Evolutionary conservation across 225 moss, liverwort and hornwort genomes (phyloP), one percentile per base, ranked within the genome.

Genomic region (Pleurozium schreberi): DNA sequence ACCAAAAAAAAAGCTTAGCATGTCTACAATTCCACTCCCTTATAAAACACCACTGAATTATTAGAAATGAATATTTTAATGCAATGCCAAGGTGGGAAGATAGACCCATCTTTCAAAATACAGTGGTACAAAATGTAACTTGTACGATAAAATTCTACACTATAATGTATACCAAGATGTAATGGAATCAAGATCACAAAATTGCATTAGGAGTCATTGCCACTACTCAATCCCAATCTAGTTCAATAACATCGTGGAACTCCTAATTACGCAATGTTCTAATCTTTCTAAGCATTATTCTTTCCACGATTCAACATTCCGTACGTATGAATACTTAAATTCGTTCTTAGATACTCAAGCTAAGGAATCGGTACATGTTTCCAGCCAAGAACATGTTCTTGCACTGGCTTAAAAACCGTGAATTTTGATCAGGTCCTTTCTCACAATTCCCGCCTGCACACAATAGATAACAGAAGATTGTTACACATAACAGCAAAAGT

Each of bases 341-440:
- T 10, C 4, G 4, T 18, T 58, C 11, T 58, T 27, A 15, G 4
- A n/a, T 27, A 80, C 18, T 80, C 18, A 3, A 1, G 23, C 28
- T 18, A 40, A 58, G 5, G 0, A 12, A 59, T 42, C 8, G 6
- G 15, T 11, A 27, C 8, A 50, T 38, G 1, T 59, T 11, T 38
- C 31, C 6, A 27, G 79, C 16, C 42, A 76, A 74, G 42, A 31
- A 64, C 67, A 64, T 78, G 8, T 8, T 15, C 10, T 77, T 23
- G 8, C 53, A 61, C 73, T 49, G 31, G 16, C 53, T 94, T 89
- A 98, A 89, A 98, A 98, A 28, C 98, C 98, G 91, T 97, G 98
- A 89, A 98, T 97, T 89, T 98, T 98, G 87, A 98, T 98, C 84
- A 98, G 88, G 89, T 98, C 98, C 75, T 96, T 98, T 81, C 96